Conservation (phyloP, 2,329 filamentous ascomycete species). For the Neofusicoccum umdonicola region DNA sequence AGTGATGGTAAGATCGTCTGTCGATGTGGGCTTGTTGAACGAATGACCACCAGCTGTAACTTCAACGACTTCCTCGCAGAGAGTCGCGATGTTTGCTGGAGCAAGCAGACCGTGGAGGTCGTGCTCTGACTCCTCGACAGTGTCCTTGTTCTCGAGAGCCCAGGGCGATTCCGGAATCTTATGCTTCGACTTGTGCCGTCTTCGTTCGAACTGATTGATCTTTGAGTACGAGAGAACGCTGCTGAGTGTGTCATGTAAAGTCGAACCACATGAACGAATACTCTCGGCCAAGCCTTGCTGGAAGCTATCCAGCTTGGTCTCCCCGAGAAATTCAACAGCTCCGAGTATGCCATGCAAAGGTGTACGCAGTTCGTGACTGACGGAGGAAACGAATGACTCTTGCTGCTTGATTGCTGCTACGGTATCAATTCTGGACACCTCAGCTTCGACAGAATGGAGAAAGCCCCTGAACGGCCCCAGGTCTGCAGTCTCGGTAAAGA, state of each 20-base stretch:
- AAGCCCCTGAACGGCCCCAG: constrained; percentile 20
- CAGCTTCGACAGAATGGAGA: constrained; percentile 19
- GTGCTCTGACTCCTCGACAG: constrained; percentile 7
- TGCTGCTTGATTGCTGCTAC: constrained; percentile 16
- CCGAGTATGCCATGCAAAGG: constrained; percentile 17
- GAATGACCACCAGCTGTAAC: constrained; percentile 4
- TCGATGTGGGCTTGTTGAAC: constrained; percentile 8
- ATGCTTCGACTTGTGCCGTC: constrained; percentile 22
- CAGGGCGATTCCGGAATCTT: constrained; percentile 6
- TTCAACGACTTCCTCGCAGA: constrained; percentile 16
- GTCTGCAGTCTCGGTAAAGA: constrained; percentile 21
- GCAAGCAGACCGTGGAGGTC: constrained; percentile 3
- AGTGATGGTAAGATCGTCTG: constrained; percentile 8
- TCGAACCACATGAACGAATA: constrained; percentile 40
- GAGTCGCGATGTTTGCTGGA: constrained; percentile 2
- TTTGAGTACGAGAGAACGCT: constrained; percentile 33
- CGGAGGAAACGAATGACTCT: constrained; percentile 39
- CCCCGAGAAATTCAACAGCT: constrained; percentile 20
- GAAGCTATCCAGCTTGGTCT: constrained; percentile 18
- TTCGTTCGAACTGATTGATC: constrained; percentile 27
- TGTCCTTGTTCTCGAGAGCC: not conserved
- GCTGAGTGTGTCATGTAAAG: constrained; percentile 42
- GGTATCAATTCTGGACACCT: constrained; percentile 17
- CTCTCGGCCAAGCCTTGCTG: constrained; percentile 20
- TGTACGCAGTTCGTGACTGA: constrained; percentile 35